phyloP scores from a whole-genome alignment of 2,329 filamentous ascomycete genomes.

The Aspergillus tanneri region DNA sequence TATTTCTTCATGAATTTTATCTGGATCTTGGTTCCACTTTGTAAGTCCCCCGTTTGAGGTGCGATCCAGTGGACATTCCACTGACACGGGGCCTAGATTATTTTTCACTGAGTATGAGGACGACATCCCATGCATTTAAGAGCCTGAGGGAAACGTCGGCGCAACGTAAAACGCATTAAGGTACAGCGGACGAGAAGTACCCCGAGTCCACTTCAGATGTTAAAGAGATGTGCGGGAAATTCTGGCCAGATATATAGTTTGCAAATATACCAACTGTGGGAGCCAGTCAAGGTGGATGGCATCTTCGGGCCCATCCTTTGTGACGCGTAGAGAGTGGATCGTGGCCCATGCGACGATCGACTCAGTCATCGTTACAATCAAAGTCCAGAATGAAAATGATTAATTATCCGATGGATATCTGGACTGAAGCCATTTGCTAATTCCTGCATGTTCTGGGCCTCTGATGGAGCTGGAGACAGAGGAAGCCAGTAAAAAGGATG shows the following conservation, averaged over 20 bases:
- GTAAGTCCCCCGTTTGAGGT: conserved; percentile 41
- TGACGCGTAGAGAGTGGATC: not conserved
- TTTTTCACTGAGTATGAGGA: conserved; percentile 31
- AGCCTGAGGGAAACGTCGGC: conserved; percentile 20
- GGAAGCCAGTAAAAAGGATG: too few species aligned
- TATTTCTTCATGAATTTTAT: conserved; percentile 66
- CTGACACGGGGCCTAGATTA: conserved; percentile 25
- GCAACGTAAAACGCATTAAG: conserved; percentile 29
- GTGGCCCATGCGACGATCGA: not conserved
- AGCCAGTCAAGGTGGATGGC: not conserved
- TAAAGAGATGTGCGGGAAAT: not conserved
- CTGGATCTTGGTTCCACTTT: conserved; percentile 62
- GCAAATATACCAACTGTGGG: too few species aligned
- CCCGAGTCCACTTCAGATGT: not conserved
- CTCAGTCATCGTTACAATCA: not conserved
- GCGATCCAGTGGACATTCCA: conserved; percentile 3
- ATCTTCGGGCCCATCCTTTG: not conserved
- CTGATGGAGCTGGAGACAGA: too few species aligned
- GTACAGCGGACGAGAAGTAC: not conserved
- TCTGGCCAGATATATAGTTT: too few species aligned
- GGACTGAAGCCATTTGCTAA: too few species aligned
- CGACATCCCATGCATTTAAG: conserved; percentile 32
- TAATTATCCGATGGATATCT: not conserved
- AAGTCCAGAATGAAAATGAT: not conserved
- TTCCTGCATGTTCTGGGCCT: too few species aligned